A percentile compares a stretch with the other conserved stretches of the same genome.
Conservation (phyloP, 306 rosid species). For the Begonia masoniana region DNA sequence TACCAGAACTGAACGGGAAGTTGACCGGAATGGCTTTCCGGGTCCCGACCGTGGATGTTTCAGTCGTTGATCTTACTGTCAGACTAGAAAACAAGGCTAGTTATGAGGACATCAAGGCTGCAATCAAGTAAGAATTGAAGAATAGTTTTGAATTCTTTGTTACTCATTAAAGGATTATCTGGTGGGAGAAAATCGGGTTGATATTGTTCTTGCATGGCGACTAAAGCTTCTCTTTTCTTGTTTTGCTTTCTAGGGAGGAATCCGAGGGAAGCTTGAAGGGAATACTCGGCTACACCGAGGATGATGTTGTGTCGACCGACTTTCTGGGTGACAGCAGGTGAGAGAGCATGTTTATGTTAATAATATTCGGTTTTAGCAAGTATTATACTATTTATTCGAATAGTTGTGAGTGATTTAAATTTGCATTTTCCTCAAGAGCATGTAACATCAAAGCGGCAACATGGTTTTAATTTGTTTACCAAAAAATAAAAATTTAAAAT, state of each 20-base stretch:
- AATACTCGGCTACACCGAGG: constrained; percentile 67
- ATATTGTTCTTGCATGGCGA: too few species aligned
- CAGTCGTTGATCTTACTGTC: constrained; percentile 95
- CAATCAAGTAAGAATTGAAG: constrained; percentile 45
- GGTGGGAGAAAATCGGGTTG: too few species aligned
- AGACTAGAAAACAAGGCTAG: constrained; percentile 57
- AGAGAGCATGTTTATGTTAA: neutral
- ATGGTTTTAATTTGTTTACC: neutral
- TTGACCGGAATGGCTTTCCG: constrained; percentile 92
- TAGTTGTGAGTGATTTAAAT: too few species aligned
- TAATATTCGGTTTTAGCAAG: too few species aligned
- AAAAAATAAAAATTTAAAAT: neutral
- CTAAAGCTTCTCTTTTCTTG: neutral
- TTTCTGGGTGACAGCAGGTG: constrained; percentile 83
- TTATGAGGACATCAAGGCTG: constrained; percentile 64
- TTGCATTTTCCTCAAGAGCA: too few species aligned
- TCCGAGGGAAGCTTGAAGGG: constrained; percentile 70
- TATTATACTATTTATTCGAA: too few species aligned
- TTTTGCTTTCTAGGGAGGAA: constrained; percentile 41
- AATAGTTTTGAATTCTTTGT: neutral
- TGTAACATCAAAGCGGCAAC: too few species aligned
- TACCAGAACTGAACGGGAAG: constrained; percentile 64
- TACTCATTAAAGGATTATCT: neutral
- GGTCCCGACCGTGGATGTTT: constrained; percentile 82
- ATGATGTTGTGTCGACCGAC: constrained; percentile 62